phyloP scores from a whole-genome alignment of 2,329 filamentous ascomycete genomes.

The Cladophialophora immunda region DNA sequence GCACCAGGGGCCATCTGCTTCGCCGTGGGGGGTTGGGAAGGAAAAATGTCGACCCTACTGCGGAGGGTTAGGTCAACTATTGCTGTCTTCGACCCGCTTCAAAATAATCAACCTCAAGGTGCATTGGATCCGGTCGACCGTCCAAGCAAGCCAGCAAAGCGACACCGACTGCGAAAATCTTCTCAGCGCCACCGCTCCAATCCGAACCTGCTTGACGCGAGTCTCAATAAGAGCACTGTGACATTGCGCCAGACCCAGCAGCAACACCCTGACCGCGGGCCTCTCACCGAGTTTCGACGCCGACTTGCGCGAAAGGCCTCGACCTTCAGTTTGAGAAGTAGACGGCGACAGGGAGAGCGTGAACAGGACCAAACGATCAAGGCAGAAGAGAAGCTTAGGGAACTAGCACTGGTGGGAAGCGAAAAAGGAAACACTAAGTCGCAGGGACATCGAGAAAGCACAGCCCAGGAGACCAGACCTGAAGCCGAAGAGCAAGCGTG shows the following conservation, averaged over 20 bases:
- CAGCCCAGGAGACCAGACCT: background rate
- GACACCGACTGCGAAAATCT: slow-evolving; percentile 24
- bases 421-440: background rate
- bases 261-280: slow-evolving; percentile 12
- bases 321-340: slow-evolving; percentile 36
- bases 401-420: slow-evolving; percentile 4
- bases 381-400: slow-evolving; percentile 17
- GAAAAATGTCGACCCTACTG: slow-evolving; percentile 37
- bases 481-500: background rate
- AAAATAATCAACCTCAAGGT: slow-evolving; percentile 17
- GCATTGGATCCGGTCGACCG: slow-evolving; percentile 8
- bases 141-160: slow-evolving; percentile 13
- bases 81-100: slow-evolving; percentile 6
- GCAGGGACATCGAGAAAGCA: background rate
- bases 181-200: slow-evolving; percentile 4
- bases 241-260: slow-evolving; percentile 12
- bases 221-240: slow-evolving; percentile 4
- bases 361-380: slow-evolving; percentile 16
- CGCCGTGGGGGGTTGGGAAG: background rate
- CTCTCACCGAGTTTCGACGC: slow-evolving; percentile 33
- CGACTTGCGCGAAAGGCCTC: slow-evolving; percentile 39
- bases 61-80: slow-evolving; percentile 38
- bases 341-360: slow-evolving; percentile 28
- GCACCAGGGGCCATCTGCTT: background rate
- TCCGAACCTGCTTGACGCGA: slow-evolving; percentile 11